phyloP scores from a whole-genome alignment of 176 grass and related monocot genomes.

The Elaeis guineensis region DNA sequence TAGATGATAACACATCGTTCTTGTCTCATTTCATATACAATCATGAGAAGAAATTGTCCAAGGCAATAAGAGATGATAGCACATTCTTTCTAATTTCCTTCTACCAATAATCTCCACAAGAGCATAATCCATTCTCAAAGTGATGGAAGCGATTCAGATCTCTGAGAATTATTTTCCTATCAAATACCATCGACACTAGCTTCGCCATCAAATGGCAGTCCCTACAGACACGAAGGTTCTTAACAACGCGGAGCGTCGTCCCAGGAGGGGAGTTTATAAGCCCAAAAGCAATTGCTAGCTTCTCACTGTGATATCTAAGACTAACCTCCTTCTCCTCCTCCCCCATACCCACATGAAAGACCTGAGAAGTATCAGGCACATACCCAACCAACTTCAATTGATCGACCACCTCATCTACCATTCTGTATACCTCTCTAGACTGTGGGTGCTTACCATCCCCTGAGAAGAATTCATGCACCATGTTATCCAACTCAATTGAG shows the following conservation, averaged over 20 bases:
- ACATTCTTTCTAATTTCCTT: background rate
- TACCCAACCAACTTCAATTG: slow-evolving; percentile 62
- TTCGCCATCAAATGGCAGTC: slow-evolving; percentile 74
- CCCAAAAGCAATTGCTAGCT: slow-evolving; percentile 64
- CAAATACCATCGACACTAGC: slow-evolving; percentile 52
- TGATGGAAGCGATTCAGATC: slow-evolving; percentile 69
- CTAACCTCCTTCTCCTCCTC: slow-evolving; percentile 55
- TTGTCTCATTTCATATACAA: no score
- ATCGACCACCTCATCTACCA: slow-evolving; percentile 62
- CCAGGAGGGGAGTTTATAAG: slow-evolving; percentile 59
- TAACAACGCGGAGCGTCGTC: slow-evolving; percentile 51
- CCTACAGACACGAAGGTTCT: slow-evolving; percentile 63
- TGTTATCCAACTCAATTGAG: slow-evolving; percentile 63
- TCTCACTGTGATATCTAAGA: slow-evolving; percentile 65
- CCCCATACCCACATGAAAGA: slow-evolving; percentile 60
- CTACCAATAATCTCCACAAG: slow-evolving; percentile 73
- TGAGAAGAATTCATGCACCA: slow-evolving; percentile 69
- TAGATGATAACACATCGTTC: no score
- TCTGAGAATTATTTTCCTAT: slow-evolving; percentile 64
- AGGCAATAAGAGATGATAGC: no score
- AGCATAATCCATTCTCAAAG: slow-evolving; percentile 53
- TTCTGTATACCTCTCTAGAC: slow-evolving; percentile 38
- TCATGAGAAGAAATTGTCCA: no score
- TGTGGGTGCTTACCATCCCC: slow-evolving; percentile 62
- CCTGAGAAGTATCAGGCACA: slow-evolving; percentile 53